A percentile compares a stretch with the other conserved stretches of the same genome.
Conservation (phyloP, 1,139 yeast genomes). For the Nematodospora anomalae region DNA sequence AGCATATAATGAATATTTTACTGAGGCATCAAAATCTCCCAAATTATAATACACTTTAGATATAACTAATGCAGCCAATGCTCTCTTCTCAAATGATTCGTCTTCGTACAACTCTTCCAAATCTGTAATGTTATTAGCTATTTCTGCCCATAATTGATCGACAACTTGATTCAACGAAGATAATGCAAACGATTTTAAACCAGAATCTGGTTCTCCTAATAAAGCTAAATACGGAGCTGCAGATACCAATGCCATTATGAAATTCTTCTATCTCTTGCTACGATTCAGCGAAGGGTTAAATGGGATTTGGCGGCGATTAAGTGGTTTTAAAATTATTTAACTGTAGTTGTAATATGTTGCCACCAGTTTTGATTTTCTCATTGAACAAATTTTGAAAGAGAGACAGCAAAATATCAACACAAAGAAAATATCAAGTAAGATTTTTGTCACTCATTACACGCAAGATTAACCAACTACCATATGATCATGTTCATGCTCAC, state of each 20-base stretch:
- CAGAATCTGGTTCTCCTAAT: constrained; percentile 74
- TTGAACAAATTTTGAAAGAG: no score
- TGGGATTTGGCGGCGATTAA: no score
- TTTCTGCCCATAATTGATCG: constrained; percentile 96
- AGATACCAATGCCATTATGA: constrained; percentile 59
- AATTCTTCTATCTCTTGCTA: background rate
- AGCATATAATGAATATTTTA: constrained; percentile 82
- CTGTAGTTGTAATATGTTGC: no score
- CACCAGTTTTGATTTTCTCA: no score
- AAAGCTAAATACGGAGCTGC: constrained; percentile 92
- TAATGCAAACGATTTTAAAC: constrained; percentile 82
- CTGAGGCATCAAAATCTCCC: constrained; percentile 92
- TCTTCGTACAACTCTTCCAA: constrained; percentile 92
- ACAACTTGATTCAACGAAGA: constrained; percentile 78
- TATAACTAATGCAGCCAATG: constrained; percentile 87
- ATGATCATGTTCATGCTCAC: no score
- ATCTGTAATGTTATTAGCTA: constrained; percentile 85
- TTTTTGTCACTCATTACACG: no score
- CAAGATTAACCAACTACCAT: no score
- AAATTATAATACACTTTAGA: constrained; percentile 94
- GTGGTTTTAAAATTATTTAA: no score
- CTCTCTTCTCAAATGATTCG: constrained; percentile 67
- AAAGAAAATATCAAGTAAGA: no score
- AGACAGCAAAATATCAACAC: no score
- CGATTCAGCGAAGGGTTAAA: no score